Base-by-base conservation (phyloP, 2,329 filamentous ascomycete species). In the Thielaviopsis punctulata region DNA sequence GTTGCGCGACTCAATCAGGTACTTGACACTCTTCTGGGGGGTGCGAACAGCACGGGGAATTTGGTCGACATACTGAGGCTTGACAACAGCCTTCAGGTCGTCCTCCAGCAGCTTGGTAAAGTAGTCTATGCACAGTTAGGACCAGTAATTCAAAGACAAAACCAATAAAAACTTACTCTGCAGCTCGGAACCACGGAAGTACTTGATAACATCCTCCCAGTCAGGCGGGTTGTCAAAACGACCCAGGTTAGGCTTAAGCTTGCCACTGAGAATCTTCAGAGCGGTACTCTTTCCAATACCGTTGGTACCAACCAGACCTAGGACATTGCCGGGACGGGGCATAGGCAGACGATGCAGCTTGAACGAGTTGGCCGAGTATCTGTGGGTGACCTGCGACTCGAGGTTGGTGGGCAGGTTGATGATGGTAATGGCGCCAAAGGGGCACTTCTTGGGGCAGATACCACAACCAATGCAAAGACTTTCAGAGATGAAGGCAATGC, bases 281-380 rank as follows among this genome's bases (percentile, higher is more conserved):
- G 92, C 93, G n/a, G 92, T 98, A 73, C 88, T 95, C 80, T 98
- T 98, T 69, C 92, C 92, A 62, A 96, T 98, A 87, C 93, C 92
- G 80, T 98, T 98, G 62, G 92, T 96, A 67, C 92, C 93, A 45
- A 98, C 93, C 50, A 98, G 77, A 73, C 92, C 92, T 54, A 98
- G 72, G 25, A 98, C 93, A 65, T 96, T 87, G 57, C 92, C 92
- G 27, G 92, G 90, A 56, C 92, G 82, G 57, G 92, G 92, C 78
- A 90, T 95, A 54, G 93, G 92, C 63, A 96, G 76, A 61, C 93
- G 82, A 69, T 98, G 92, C 59, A 98, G 80, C 77, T 98, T 98
- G 80, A 98, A 98, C 73, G 89, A 95, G 77, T 98, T 98, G 67
- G 92, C 90, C 52, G 90, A 94, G 75, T 98, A 98, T 65, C 92